Base-by-base conservation (phyloP, 2,329 filamentous ascomycete genomes). In the Penicillium sp. region DNA sequence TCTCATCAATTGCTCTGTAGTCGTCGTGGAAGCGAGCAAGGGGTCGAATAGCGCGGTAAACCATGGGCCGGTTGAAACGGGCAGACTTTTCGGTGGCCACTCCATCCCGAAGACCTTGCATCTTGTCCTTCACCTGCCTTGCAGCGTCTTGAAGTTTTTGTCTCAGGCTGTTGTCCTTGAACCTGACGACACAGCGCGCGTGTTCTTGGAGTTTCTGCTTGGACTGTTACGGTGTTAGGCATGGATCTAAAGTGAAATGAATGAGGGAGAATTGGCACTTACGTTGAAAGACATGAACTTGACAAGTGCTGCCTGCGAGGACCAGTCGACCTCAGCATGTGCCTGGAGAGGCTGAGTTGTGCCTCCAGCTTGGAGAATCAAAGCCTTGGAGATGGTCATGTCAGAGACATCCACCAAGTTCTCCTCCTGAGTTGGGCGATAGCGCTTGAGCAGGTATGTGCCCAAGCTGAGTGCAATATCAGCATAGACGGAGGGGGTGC, bases 391-490 rank as follows among this genome's bases (percentile, higher is more conserved):
- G 7, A 70, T 60, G 6, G 58, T 61, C 69, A 73, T 64, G 14
- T 67, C 51, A 6, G 61, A 54, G 13, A 69, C 52, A 31, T 70
- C 64, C 6, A 71, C 59, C 4, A 66, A 54, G 27, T 36, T 53
- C 2, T 65, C 51, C 41, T 22, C 40, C 11, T 57, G 40, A 3
- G 18, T 27, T 6, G 43, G 10, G 9, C 31, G 50, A 56, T 66
- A 51, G 19, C 61, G 62, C 18, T 61, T 31, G 44, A 55, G 59
- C 22, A 63, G 51, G 35, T 64, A 64, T 37, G 50, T 52, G 3
- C 60, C 62, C n/a, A 64, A 31, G 3, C 41, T 64, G 18, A 70
- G 41, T 2, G 68, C 68, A 43, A 70, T 70, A 44, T 70, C 68
- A 11, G 68, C 68, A 59, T 68, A 70, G 6, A 69, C 54, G 0